Evolutionary conservation across 2,329 filamentous ascomycete species (phyloP), one percentile per base, ranked within the genome.

Genomic region (Metarhizium guizhouense): DNA sequence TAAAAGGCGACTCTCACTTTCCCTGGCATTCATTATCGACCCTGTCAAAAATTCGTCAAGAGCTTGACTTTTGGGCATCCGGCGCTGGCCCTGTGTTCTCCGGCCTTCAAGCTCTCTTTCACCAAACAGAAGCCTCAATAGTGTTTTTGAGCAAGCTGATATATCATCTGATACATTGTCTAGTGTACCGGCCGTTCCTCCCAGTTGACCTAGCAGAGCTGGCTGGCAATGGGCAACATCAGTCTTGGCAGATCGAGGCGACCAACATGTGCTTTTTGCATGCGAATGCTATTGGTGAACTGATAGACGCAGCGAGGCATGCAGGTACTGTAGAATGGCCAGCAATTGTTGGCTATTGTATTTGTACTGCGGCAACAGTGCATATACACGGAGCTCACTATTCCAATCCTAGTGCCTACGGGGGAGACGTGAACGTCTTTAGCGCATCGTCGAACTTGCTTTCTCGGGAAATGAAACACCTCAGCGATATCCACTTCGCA

Each of bases 171-270:
- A 86, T 94, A 48, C 88, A 95, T 70, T 95, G 90, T 65, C 76
- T 95, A 52, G 86, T 95, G 47, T 95, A 95, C 66, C 83, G 90
- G 16, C 90, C 90, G 0, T 95, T 95, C 69, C 76, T 95, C 6
- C 90, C 90, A 0, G 87, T 95, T 59, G 88, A 95, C 67, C 76
- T 95, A 3, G 82, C 86, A 29, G 90, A 95, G 67, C 80, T 95
- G 6, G 83, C 88, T 13, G 87, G 88, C 14, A 86, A 82, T 0
- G 88, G 88, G 1, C 90, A 95, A 64, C 88, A 95, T 62, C 90
- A 95, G 67, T 92, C 88, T 32, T 95, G 90, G 90, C 90, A 95
- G 67, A 93, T 95, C 51, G 89, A 95, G 67, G 89, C 90, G 0
- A 95, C 90, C 0, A 93, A 94, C 64, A 79, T 93, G 66, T 95